phyloP scores from a whole-genome alignment of 768 basidiomycete genomes.

The Suillus fuscotomentosus region DNA sequence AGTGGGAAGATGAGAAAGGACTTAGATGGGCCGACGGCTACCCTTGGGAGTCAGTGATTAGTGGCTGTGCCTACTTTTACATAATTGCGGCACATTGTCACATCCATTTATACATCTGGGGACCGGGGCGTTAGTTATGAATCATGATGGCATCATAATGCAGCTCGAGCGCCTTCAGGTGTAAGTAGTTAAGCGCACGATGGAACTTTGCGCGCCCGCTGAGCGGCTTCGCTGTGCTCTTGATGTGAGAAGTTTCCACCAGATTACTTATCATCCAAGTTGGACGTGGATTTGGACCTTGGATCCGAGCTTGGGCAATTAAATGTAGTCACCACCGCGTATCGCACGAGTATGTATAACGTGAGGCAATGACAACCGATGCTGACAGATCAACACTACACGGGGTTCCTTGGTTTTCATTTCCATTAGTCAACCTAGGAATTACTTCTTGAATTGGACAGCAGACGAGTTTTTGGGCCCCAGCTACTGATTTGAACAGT shows the following conservation, averaged over 20 bases:
- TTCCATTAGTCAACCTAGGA: conserved; percentile 2
- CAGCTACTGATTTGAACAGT: neutral
- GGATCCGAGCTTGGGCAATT: neutral
- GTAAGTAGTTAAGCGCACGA: neutral
- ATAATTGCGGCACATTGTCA: neutral
- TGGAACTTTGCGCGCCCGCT: neutral
- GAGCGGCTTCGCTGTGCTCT: neutral
- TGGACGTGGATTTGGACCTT: neutral
- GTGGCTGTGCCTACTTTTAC: conserved; percentile 21
- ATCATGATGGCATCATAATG: neutral
- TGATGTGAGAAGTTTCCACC: neutral
- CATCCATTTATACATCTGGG: neutral
- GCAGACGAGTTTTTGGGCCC: neutral
- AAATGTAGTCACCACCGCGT: neutral
- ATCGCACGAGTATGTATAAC: neutral
- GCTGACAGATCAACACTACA: neutral
- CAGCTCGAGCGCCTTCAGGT: neutral
- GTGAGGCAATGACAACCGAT: neutral
- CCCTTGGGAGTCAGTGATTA: conserved; percentile 13
- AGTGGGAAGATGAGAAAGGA: conserved; percentile 17
- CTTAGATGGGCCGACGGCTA: conserved; percentile 11
- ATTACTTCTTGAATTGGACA: conserved; percentile 3
- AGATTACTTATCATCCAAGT: neutral
- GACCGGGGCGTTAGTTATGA: neutral
- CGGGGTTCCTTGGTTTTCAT: conserved; percentile 4